Evolutionary conservation across 2,329 filamentous ascomycete species (phyloP).

Genomic region (Ophiostoma perfectum): DNA sequence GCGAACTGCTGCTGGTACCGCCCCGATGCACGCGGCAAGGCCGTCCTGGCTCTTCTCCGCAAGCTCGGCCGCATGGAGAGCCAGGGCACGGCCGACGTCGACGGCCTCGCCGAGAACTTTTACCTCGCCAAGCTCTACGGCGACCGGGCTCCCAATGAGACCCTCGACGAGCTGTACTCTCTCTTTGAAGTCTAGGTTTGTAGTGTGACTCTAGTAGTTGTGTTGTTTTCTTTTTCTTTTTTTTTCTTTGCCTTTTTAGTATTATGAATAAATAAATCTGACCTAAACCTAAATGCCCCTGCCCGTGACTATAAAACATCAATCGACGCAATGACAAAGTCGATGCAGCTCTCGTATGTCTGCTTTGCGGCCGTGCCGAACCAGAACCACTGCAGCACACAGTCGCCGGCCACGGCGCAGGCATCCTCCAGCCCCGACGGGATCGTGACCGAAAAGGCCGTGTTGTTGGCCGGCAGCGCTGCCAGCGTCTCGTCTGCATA

Average conservation of each 20-base stretch:
- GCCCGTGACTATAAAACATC: background rate
- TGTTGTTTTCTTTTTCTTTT: background rate
- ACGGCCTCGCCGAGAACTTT: background rate
- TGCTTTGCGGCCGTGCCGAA: constrained; percentile 35
- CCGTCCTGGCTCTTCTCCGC: background rate
- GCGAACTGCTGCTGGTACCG: constrained; percentile 19
- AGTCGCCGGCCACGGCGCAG: constrained; percentile 33
- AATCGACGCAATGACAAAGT: constrained; percentile 32
- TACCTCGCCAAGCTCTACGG: constrained; percentile 10
- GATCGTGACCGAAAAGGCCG: constrained; percentile 40
- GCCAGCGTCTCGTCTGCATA: constrained; percentile 46
- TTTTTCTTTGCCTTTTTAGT: constrained; percentile 1
- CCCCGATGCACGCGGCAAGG: background rate
- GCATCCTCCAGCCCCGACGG: constrained; percentile 31
- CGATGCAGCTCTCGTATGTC: constrained; percentile 39
- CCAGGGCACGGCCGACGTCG: background rate
- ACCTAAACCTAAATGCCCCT: background rate
- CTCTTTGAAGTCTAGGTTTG: background rate
- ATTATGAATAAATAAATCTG: background rate
- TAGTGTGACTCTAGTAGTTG: background rate
- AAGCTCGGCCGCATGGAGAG: background rate
- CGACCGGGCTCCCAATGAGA: constrained; percentile 1
- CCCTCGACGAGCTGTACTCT: background rate
- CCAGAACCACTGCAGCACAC: constrained; percentile 45
- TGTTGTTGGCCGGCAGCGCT: constrained; percentile 40